These are phyloP conservation scores for Fusarium palustre DNA, from an alignment of 2,329 filamentous ascomycete genomes.

Conservation along the genomic window DNA sequence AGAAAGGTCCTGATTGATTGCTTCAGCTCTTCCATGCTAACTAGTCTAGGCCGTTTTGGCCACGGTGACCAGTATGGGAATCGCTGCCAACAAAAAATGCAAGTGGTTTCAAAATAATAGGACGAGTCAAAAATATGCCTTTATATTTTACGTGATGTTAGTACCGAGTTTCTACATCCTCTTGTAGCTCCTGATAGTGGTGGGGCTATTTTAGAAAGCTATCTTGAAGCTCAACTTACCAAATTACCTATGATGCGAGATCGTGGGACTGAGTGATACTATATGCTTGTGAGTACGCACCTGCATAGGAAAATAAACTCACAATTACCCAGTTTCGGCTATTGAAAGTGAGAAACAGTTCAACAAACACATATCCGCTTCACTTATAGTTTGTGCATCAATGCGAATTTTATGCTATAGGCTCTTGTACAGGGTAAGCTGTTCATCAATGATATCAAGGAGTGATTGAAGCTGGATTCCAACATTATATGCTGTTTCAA, in stretches of 20 bases:
- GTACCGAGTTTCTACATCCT: too few species aligned
- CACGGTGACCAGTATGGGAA: background rate
- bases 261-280: background rate
- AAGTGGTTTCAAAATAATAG: background rate
- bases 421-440: background rate
- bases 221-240: too few species aligned
- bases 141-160: too few species aligned
- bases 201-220: too few species aligned
- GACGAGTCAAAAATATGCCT: too few species aligned
- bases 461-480: background rate
- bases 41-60: too few species aligned
- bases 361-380: background rate
- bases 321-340: background rate
- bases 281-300: background rate
- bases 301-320: fast-evolving
- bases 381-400: background rate
- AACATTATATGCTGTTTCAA: background rate
- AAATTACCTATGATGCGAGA: background rate
- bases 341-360: background rate
- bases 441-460: background rate
- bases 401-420: background rate
- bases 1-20: background rate
- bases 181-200: too few species aligned
- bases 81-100: background rate
- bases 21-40: background rate